Percentiles rank a stretch among this genome's conserved stretches.
These are phyloP conservation scores for Fusarium sublunatum DNA, from an alignment of 2,329 filamentous ascomycete species.

Conservation along the genomic window DNA sequence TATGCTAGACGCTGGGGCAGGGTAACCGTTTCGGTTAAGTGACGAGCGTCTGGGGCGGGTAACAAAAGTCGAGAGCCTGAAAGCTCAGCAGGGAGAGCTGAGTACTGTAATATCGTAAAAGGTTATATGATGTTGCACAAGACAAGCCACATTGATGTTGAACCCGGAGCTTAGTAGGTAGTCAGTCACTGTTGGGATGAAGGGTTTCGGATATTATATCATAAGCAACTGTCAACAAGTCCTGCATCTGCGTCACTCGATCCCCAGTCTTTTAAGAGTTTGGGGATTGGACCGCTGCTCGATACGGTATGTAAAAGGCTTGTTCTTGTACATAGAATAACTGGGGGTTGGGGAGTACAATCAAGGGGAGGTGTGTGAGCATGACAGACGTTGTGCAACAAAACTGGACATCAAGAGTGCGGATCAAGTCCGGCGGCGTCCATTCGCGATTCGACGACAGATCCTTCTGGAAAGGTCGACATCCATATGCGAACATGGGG, in stretches of 20 bases:
- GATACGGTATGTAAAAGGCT: background rate
- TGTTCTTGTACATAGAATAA: background rate
- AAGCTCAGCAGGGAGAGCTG: background rate
- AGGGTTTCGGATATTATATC: slow-evolving; percentile 11
- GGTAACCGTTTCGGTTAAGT: background rate
- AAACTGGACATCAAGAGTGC: background rate
- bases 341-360: slow-evolving; percentile 16
- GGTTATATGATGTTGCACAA: background rate
- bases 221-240: background rate
- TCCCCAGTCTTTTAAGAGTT: slow-evolving; percentile 2
- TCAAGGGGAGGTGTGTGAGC: slow-evolving; percentile 8
- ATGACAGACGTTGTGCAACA: background rate
- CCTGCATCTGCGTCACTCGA: slow-evolving; percentile 25
- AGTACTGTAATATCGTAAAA: background rate
- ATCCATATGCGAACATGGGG: background rate
- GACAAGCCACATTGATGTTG: background rate
- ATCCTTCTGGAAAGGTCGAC: background rate
- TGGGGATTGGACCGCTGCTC: slow-evolving; percentile 5
- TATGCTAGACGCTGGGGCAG: background rate
- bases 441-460: background rate
- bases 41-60: background rate
- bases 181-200: background rate
- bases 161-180: background rate
- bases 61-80: background rate
- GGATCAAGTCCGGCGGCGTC: slow-evolving; percentile 4